phyloP scores from a whole-genome alignment of 305 asterid genomes.

The Stenogyne calaminthoides region DNA sequence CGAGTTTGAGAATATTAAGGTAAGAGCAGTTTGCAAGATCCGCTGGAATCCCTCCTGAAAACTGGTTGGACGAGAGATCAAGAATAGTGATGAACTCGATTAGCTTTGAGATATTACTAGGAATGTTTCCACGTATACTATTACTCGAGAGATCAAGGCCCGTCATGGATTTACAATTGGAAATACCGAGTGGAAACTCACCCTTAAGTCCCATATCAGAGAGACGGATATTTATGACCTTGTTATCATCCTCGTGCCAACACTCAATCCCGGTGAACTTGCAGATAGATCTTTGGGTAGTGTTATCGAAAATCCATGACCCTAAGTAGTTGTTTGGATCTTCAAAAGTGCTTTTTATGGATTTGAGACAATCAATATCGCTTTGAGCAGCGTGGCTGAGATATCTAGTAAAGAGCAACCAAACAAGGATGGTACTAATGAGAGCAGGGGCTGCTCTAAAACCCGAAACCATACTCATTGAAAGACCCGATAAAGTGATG shows the following conservation, averaged over 20 bases:
- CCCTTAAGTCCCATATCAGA: constrained; percentile 68
- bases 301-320: constrained; percentile 58
- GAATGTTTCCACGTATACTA: constrained; percentile 53
- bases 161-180: constrained; percentile 52
- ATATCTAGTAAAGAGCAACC: constrained; percentile 31
- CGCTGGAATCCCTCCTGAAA: constrained; percentile 63
- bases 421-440: constrained; percentile 22
- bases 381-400: constrained; percentile 36
- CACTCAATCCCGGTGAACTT: constrained; percentile 60
- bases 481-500: background rate
- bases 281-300: constrained; percentile 56
- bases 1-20: constrained; percentile 54
- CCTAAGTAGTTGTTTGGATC: constrained; percentile 53
- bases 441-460: constrained; percentile 27
- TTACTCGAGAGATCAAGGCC: constrained; percentile 72
- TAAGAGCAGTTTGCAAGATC: constrained; percentile 51
- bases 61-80: constrained; percentile 67
- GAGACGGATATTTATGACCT: constrained; percentile 50
- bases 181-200: constrained; percentile 59
- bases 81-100: constrained; percentile 39
- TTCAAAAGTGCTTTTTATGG: constrained; percentile 42
- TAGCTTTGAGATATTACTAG: constrained; percentile 46
- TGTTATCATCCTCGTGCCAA: constrained; percentile 60
- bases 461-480: constrained; percentile 14
- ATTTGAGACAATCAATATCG: constrained; percentile 61